Base-by-base conservation (phyloP, 805 yeast genomes). In the Pichia scutulata region DNA sequence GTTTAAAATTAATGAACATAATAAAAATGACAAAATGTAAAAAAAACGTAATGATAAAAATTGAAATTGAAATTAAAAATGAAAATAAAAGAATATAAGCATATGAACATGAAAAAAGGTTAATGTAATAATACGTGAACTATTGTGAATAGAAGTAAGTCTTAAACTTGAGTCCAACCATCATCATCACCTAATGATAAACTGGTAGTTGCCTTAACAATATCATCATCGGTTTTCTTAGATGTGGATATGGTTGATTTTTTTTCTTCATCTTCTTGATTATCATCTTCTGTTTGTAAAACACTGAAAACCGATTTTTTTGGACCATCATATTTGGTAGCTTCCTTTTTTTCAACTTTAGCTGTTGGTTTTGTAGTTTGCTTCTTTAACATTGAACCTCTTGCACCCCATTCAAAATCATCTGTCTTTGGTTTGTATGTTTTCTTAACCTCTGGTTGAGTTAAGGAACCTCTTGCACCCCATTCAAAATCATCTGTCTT, bases 301-400 rank as follows among this genome's bases (percentile, higher is more conserved):
- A 80, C 80, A 45, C 74, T 68, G 59, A 71, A 80, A 3, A 75
- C 66, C 37, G 82, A 75, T 58, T 70, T 73, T 62, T 67, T 63
- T 54, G 62, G 64, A 51, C 52, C 65, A 47, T 63, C 73, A 48
- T 61, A 61, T 21, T 52, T 7, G n/a, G 30, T 4, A n/a, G 24
- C 37, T n/a, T 47, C 48, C 10, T 28, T 33, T 47, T 54, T 52
- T 40, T 46, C 40, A 39, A 19, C 14, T 16, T 39, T 19, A 39
- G 40, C 2, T 3, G 40, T 19, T 2, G 40, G 10, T 8, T 16
- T 21, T 8, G 40, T 10, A 9, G 43, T 51, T 50, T 45, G 58
- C 46, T 48, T 48, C 50, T 49, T 44, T 41, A 53, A 36, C 54
- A 42, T 44, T 44, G 45, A 44, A 24, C 48, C 52, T 42, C 52